phyloP scores from a whole-genome alignment of 1,284 basidiomycete genomes.

The Flammula alnicola region DNA sequence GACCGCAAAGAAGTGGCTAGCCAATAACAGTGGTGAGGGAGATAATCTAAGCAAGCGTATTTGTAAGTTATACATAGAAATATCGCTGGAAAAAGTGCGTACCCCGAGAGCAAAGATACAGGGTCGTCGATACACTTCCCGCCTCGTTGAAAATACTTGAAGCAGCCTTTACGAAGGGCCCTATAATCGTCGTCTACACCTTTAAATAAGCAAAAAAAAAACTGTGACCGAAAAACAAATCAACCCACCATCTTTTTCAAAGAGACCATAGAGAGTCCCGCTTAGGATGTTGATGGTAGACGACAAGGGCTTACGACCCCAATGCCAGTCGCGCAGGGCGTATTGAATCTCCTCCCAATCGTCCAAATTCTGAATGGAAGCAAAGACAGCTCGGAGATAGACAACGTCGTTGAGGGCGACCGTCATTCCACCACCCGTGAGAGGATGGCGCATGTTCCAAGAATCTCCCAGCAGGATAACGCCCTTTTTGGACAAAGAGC shows the following conservation, averaged over 20 bases:
- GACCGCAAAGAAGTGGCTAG: constrained; percentile 1
- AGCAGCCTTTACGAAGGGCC: constrained; percentile 3
- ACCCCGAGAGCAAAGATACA: constrained; percentile 2
- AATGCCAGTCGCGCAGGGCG: constrained; percentile 1
- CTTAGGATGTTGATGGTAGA: constrained; percentile 5
- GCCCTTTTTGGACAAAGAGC: background rate
- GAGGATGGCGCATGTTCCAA: constrained; percentile 5
- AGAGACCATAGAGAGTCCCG: constrained; percentile 3
- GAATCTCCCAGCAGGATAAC: background rate
- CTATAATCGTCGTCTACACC: constrained; percentile 2
- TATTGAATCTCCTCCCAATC: background rate
- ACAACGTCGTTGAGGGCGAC: constrained; percentile 3
- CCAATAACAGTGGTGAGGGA: background rate
- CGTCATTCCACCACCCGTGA: constrained; percentile 3
- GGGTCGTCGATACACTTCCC: constrained; percentile 1
- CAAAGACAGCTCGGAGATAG: background rate
- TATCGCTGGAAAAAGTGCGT: too few relatives aligned
- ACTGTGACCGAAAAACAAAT: background rate
- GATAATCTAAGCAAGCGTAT: too few relatives aligned
- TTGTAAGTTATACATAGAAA: too few relatives aligned
- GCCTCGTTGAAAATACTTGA: constrained; percentile 4
- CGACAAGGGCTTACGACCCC: background rate
- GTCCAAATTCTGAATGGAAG: background rate
- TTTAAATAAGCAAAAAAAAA: background rate
- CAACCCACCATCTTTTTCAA: constrained; percentile 1